phyloP scores from a whole-genome alignment of 2,329 filamentous ascomycete species.

The Fusarium bactridioides region DNA sequence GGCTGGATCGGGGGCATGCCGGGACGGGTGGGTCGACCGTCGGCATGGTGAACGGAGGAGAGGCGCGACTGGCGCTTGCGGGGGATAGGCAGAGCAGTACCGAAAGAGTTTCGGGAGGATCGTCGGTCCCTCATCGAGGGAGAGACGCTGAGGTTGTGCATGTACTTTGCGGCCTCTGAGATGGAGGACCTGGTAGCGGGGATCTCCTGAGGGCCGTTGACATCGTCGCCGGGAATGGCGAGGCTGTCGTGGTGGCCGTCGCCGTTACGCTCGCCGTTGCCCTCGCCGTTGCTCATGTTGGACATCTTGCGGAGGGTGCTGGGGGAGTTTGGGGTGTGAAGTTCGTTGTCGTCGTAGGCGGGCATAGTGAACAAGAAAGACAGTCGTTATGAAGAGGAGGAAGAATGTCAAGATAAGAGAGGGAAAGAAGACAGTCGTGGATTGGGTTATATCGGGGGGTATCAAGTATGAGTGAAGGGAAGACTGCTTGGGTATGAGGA shows the following conservation, averaged over 20 bases:
- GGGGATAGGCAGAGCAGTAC: slow-evolving; percentile 75
- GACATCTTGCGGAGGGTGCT: slow-evolving; percentile 32
- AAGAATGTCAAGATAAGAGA: slow-evolving; percentile 13
- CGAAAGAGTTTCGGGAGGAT: slow-evolving; percentile 79
- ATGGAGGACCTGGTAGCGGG: slow-evolving; percentile 73
- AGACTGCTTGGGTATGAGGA: slow-evolving; percentile 14
- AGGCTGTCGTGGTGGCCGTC: slow-evolving; percentile 31
- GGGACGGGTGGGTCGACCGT: slow-evolving; percentile 56
- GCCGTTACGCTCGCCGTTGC: slow-evolving; percentile 8
- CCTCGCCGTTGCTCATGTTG: slow-evolving; percentile 7
- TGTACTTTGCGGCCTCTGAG: slow-evolving; percentile 72
- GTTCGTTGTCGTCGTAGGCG: slow-evolving; percentile 65
- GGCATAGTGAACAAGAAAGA: slow-evolving; percentile 58
- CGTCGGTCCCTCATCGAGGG: slow-evolving; percentile 74
- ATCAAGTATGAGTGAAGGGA: slow-evolving; percentile 29
- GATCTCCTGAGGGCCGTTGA: slow-evolving; percentile 68
- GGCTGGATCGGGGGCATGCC: slow-evolving; percentile 67
- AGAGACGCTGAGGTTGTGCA: slow-evolving; percentile 75
- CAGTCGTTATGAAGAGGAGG: not conserved
- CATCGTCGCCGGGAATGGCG: slow-evolving; percentile 51
- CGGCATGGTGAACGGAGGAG: slow-evolving; percentile 64
- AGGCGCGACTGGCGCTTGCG: slow-evolving; percentile 73
- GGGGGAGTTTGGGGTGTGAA: slow-evolving; percentile 41
- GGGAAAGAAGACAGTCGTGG: slow-evolving; percentile 5
- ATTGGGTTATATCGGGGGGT: slow-evolving; percentile 13